Evolutionary conservation across 2,329 filamentous ascomycete genomes (phyloP).

Genomic region (Epichloe bromicola): DNA sequence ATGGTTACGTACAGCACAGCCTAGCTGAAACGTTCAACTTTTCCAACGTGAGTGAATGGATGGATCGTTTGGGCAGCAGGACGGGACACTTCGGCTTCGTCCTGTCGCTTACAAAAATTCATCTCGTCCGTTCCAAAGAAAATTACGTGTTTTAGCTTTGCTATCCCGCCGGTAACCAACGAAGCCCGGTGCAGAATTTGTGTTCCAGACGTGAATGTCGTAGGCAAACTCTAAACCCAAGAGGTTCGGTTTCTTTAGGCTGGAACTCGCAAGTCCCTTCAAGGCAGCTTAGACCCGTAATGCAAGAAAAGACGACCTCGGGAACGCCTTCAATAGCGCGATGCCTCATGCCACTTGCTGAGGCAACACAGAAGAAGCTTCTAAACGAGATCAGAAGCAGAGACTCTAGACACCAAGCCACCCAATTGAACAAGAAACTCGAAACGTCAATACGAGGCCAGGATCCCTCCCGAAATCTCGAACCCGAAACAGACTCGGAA

Average conservation of each 20-base stretch:
- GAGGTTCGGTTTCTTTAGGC: not conserved
- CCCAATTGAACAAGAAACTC: not conserved
- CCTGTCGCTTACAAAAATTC: not conserved
- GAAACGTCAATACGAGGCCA: not conserved
- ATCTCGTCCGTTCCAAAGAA: not conserved
- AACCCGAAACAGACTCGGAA: not conserved
- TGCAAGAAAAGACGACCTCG: not conserved
- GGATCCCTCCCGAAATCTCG: not conserved
- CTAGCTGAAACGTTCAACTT: no score
- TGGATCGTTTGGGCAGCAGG: not conserved
- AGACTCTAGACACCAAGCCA: not conserved
- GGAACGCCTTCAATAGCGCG: not conserved
- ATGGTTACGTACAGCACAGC: no score
- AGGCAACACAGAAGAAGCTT: not conserved
- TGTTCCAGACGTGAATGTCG: not conserved
- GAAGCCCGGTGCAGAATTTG: not conserved
- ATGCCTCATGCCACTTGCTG: not conserved
- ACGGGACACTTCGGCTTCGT: not conserved
- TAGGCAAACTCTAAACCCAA: not conserved
- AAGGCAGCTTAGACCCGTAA: not conserved
- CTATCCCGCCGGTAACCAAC: not conserved
- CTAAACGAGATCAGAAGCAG: not conserved
- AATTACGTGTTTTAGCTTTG: not conserved
- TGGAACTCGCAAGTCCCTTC: not conserved
- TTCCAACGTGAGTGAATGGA: not conserved